Evolutionary conservation across 2,329 filamentous ascomycete species (phyloP), one percentile per base, ranked within the genome.

Genomic region (Trichocomaceae sp.): DNA sequence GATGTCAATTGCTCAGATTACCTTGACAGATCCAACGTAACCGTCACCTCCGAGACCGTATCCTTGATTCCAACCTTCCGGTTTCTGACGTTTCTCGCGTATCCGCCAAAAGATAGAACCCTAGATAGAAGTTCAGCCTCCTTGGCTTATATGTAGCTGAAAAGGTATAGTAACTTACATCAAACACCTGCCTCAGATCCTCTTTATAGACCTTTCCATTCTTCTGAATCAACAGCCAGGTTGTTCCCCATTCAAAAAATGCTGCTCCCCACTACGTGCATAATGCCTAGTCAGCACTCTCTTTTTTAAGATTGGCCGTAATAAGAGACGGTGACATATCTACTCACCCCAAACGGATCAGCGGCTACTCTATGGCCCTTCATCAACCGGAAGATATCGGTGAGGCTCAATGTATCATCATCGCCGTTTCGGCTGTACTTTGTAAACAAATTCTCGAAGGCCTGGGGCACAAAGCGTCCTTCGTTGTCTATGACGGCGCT

Each of bases 401-500:
- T 59, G 1, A 72, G 51, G 0, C 69, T 71, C 58, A 78, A 53
- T 1, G 71, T 70, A 15, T 73, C 66, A 58, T 69, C 33, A 26
- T 66, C 59, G 41, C 64, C 37, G 54, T 73, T 71, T 8, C 26
- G 26, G 26, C 26, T 5, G 60, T 77, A 78, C 59, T 77, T 78
- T 1, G 66, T 59, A 56, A 79, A 78, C 26, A 78, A 65, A 39
- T 78, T 74, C 62, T 79, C 76, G 52, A 78, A 77, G 13, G 69
- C 65, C 62, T 77, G 72, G 35, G 74, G 75, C 2, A 72, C 60
- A 59, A 76, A 77, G 1, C 74, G 64, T 0, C 76, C 76, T 50
- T 78, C 75, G 4, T 65, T 63, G 57, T 78, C 76, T 54, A 72
- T 78, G 8, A 69, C 71, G 33, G 69, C 68, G 19, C 64, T 70